Evolutionary conservation across 2,329 filamentous ascomycete genomes (phyloP), one percentile per base, ranked within the genome.

Genomic region (Paecilomyces variotii): DNA sequence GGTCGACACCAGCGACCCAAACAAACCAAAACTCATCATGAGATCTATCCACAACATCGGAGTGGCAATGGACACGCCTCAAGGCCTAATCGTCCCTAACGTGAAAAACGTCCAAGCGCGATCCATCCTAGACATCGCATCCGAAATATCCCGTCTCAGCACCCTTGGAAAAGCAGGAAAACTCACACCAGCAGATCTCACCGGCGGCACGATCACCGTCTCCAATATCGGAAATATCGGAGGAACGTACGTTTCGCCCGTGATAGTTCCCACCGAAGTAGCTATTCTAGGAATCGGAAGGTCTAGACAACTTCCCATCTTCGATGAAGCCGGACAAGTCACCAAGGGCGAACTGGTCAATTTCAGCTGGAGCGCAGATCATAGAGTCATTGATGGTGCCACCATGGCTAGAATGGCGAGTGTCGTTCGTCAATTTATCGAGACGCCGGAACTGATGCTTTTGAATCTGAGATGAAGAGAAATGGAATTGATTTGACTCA

Each of bases 191-290:
- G 80, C 82, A 19, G 92, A 99, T 73, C 81, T 99, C 62, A 83
- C 81, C 35, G 91, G 91, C 56, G 91, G 91, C 14, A 97, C 94
- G 1, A 93, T 99, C 68, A 97, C 94, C 0, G 86, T 99, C 55
- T 96, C 91, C 67, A 99, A 99, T 72, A 96, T 99, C 66, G 94
- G 94, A 53, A 96, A 87, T 66, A 91, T 99, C 53, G 94, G 94
- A 57, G 94, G 94, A 28, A 94, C 90, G 0, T 96, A 96, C 67
- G 86, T 97, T 53, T 87, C 88, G 30, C 94, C 94, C 1, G 89
- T 99, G 55, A 90, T 99, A 66, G 90, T 96, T 53, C 88, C 91
- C 62, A 88, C 85, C 50, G 92, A 97, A 76, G 89, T 97, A 9
- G 91, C 90, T 7, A 99, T 99, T 69, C 75, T 99, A 28, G 94